These are phyloP conservation scores for Sanghuangporus baumii DNA, from an alignment of 1,284 basidiomycete genomes.

Conservation along the genomic window DNA sequence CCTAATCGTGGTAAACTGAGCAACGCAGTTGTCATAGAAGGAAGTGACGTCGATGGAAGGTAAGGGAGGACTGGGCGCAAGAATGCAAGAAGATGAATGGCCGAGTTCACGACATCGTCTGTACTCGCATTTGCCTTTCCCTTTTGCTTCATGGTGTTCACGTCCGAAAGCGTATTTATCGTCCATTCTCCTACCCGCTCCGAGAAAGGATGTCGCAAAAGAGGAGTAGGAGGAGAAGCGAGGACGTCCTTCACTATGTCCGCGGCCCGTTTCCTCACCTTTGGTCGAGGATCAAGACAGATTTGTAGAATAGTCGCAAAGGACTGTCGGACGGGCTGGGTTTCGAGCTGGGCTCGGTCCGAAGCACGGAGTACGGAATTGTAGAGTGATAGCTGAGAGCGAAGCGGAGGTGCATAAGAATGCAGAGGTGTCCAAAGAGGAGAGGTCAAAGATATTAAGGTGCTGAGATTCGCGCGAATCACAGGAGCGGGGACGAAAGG, in stretches of 20 bases:
- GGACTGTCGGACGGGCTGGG: conserved; percentile 63
- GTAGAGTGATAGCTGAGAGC: conserved; percentile 74
- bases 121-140: conserved; percentile 48
- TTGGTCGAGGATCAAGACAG: conserved; percentile 84
- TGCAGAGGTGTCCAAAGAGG: conserved; percentile 68
- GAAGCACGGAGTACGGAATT: conserved; percentile 61
- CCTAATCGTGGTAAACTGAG: conserved; percentile 78
- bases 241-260: conserved; percentile 81
- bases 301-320: conserved; percentile 80
- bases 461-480: conserved; percentile 60
- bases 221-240: conserved; percentile 68
- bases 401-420: conserved; percentile 61
- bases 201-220: conserved; percentile 80
- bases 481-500: conserved; percentile 69
- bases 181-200: conserved; percentile 79
- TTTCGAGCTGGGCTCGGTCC: conserved; percentile 66
- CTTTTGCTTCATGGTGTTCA: conserved; percentile 57
- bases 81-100: conserved; percentile 79
- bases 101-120: conserved; percentile 60
- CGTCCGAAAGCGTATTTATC: conserved; percentile 59
- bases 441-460: conserved; percentile 65
- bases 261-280: conserved; percentile 88
- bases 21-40: conserved; percentile 62
- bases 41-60: conserved; percentile 60
- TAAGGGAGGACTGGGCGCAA: conserved; percentile 59